Evolutionary conservation across 2,329 filamentous ascomycete species (phyloP).

Genomic region (Scolecobasidium constrictum): DNA sequence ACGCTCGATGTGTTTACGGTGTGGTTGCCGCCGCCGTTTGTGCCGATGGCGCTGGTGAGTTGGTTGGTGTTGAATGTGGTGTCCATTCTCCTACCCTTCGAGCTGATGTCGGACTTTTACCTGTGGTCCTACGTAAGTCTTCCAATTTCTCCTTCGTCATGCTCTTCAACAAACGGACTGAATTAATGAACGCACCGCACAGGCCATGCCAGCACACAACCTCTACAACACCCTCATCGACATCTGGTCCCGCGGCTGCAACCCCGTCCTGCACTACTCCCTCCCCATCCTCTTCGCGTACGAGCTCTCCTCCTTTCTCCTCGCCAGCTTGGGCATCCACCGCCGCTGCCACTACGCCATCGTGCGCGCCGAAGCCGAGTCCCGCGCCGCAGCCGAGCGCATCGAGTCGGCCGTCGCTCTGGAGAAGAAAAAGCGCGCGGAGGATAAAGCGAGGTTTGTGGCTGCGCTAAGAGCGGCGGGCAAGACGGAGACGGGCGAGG

Average conservation of each 20-base stretch:
- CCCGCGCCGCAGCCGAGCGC: not conserved
- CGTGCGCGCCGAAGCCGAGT: conserved; percentile 10
- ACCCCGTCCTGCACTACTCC: conserved; percentile 27
- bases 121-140: conserved; percentile 23
- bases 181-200: too few relatives aligned
- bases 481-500: too few relatives aligned
- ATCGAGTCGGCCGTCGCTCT: conserved; percentile 5
- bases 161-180: too few relatives aligned
- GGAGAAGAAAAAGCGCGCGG: not conserved
- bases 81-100: conserved; percentile 32
- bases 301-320: conserved; percentile 20
- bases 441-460: not conserved
- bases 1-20: conserved; percentile 33
- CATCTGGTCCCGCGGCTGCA: conserved; percentile 34
- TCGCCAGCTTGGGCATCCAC: conserved; percentile 15
- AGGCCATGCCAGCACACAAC: conserved; percentile 28
- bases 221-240: conserved; percentile 30
- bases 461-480: too few relatives aligned
- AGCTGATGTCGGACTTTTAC: conserved; percentile 32
- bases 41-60: conserved; percentile 34
- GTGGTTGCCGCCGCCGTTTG: conserved; percentile 26
- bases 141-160: too few relatives aligned
- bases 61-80: conserved; percentile 36
- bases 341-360: conserved; percentile 17
- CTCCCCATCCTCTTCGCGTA: conserved; percentile 34